Conservation (phyloP, 352 stramenopile genomes). For the Bremia lactucae region DNA sequence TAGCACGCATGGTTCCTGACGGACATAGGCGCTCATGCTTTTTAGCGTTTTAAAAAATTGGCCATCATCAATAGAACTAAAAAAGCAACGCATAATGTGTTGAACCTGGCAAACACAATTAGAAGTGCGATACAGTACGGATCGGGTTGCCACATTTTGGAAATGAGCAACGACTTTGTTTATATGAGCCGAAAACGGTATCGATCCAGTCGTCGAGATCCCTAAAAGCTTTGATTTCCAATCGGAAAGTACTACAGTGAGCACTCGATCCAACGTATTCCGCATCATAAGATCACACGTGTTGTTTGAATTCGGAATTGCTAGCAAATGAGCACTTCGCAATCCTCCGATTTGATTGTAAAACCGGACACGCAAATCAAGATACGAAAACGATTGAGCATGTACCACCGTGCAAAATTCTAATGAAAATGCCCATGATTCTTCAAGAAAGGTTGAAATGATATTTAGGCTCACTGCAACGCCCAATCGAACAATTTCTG, state of each 20-base stretch:
- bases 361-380: slow-evolving; percentile 28
- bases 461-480: slow-evolving; percentile 23
- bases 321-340: slow-evolving; percentile 21
- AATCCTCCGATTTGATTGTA: slow-evolving; percentile 13
- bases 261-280: slow-evolving; percentile 13
- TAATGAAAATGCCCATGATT: slow-evolving; percentile 34
- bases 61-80: slow-evolving; percentile 15
- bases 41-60: slow-evolving; percentile 14
- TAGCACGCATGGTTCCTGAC: slow-evolving; percentile 11
- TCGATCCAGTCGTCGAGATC: slow-evolving; percentile 9
- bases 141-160: slow-evolving; percentile 5
- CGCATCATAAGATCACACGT: slow-evolving; percentile 17
- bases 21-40: slow-evolving; percentile 18
- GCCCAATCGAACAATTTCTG: slow-evolving; percentile 24
- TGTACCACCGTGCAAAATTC: slow-evolving; percentile 14
- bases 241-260: slow-evolving; percentile 15
- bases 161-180: slow-evolving; percentile 16
- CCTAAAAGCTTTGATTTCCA: slow-evolving; percentile 24
- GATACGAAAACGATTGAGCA: slow-evolving; percentile 11
- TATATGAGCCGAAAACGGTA: slow-evolving; percentile 8
- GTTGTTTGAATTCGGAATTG: slow-evolving; percentile 14
- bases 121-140: slow-evolving; percentile 16
- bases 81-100: slow-evolving; percentile 20
- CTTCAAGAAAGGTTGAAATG: slow-evolving; percentile 21
- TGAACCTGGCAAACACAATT: slow-evolving; percentile 16